These are phyloP conservation scores for Cinnamomum chago DNA, from an alignment of 164 flowering plant genomes.

Conservation along the genomic window DNA sequence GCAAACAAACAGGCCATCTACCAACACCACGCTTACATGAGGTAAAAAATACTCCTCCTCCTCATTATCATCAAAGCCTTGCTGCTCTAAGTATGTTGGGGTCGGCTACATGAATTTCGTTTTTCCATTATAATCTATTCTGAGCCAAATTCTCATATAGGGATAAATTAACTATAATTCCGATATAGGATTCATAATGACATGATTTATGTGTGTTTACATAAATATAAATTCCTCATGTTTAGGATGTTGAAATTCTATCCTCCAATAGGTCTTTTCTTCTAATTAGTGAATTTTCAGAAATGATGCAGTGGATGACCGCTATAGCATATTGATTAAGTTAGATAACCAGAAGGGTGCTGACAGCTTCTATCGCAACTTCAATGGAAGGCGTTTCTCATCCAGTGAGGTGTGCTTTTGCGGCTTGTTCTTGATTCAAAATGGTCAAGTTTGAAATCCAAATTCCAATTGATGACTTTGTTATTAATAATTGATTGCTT, in stretches of 20 bases:
- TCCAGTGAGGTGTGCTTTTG: slow-evolving; percentile 69
- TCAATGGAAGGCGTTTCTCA: slow-evolving; percentile 63
- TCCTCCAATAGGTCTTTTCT: background rate
- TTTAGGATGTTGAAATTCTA: background rate
- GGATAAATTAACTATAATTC: too few species aligned
- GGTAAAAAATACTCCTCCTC: too few species aligned
- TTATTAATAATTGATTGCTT: background rate
- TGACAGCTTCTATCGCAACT: slow-evolving; percentile 67
- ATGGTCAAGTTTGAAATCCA: background rate
- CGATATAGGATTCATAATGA: too few species aligned
- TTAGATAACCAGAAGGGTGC: slow-evolving; percentile 69
- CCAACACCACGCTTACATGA: too few species aligned
- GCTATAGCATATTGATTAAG: slow-evolving; percentile 68
- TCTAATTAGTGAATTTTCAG: slow-evolving; percentile 21
- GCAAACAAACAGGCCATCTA: too few species aligned
- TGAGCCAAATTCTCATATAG: too few species aligned
- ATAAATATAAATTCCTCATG: too few species aligned
- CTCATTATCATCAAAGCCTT: too few species aligned
- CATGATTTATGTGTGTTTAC: too few species aligned
- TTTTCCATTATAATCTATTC: too few species aligned
- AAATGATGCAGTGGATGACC: slow-evolving; percentile 73
- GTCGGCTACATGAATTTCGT: too few species aligned
- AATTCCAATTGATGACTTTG: background rate
- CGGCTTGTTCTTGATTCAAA: background rate
- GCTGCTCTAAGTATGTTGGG: too few species aligned